These are phyloP conservation scores for Amphirosellinia nigrospora DNA, from an alignment of 495 filamentous ascomycete species.

Conservation along the genomic window DNA sequence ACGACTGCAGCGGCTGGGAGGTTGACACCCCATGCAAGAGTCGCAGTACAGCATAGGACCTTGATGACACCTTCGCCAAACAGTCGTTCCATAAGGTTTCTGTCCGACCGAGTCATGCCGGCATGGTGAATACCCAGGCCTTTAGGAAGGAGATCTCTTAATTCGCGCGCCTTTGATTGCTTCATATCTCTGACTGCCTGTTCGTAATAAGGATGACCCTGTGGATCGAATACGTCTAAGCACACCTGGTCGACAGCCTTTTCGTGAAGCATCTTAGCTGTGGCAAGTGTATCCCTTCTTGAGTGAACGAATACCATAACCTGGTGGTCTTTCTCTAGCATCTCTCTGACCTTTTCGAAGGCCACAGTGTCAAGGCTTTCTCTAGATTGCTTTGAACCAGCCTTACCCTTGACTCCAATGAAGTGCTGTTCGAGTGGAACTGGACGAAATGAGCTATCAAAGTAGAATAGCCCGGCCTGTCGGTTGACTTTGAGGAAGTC, in stretches of 20 bases:
- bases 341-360: slow-evolving; percentile 94
- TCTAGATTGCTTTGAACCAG: slow-evolving; percentile 74
- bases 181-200: slow-evolving; percentile 81
- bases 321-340: slow-evolving; percentile 87
- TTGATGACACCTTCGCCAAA: slow-evolving; percentile 90
- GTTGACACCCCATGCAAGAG: slow-evolving; percentile 98
- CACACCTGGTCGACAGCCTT: slow-evolving; percentile 82
- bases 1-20: slow-evolving; percentile 95
- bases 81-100: slow-evolving; percentile 90
- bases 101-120: slow-evolving; percentile 89
- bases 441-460: slow-evolving; percentile 92
- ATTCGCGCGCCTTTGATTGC: slow-evolving; percentile 78
- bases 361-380: slow-evolving; percentile 87
- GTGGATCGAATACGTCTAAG: slow-evolving; percentile 81
- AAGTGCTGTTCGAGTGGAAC: slow-evolving; percentile 98
- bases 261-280: slow-evolving; percentile 83
- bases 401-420: slow-evolving; percentile 91
- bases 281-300: slow-evolving; percentile 88
- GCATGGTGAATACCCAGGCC: slow-evolving; percentile 96
- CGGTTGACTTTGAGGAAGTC: slow-evolving; percentile 97
- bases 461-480: slow-evolving; percentile 93
- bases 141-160: slow-evolving; percentile 86
- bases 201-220: slow-evolving; percentile 70
- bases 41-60: slow-evolving; percentile 97
- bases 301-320: slow-evolving; percentile 99